Evolutionary conservation across 257 asterid species (phyloP).

Genomic region (Solanum gandarillasii): DNA sequence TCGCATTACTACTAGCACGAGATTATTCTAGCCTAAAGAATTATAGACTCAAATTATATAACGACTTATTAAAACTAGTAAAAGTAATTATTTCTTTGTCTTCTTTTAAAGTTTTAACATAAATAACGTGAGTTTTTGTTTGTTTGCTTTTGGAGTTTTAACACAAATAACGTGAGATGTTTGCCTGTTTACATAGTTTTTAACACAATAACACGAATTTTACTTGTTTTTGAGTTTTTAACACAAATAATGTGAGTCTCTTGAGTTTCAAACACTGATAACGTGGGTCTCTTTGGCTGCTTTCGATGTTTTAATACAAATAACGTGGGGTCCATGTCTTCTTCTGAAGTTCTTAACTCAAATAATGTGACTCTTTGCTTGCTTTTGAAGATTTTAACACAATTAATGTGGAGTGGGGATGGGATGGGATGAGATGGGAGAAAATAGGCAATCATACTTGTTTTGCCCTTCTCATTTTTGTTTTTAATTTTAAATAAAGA

Average conservation of each 20-base stretch:
- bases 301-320: neutral
- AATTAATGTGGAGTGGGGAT: neutral
- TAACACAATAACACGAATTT: neutral
- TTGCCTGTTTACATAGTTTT: too few species aligned
- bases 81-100: too few species aligned
- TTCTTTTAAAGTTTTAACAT: neutral
- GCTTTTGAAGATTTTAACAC: neutral
- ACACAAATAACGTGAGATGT: neutral
- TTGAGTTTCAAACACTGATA: neutral
- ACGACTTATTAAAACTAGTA: neutral
- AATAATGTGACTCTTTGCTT: neutral
- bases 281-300: neutral
- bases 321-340: neutral
- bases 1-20: neutral
- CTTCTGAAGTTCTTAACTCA: neutral
- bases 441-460: too few species aligned
- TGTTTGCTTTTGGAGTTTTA: neutral
- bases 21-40: neutral
- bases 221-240: neutral
- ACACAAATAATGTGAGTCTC: neutral
- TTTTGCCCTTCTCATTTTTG: too few species aligned
- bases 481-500: too few species aligned
- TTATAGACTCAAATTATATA: too few species aligned
- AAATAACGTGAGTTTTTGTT: neutral
- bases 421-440: too few species aligned